Evolutionary conservation across 2,329 filamentous ascomycete species (phyloP), one percentile per base, ranked within the genome.

Genomic region (Neonectria sp.): DNA sequence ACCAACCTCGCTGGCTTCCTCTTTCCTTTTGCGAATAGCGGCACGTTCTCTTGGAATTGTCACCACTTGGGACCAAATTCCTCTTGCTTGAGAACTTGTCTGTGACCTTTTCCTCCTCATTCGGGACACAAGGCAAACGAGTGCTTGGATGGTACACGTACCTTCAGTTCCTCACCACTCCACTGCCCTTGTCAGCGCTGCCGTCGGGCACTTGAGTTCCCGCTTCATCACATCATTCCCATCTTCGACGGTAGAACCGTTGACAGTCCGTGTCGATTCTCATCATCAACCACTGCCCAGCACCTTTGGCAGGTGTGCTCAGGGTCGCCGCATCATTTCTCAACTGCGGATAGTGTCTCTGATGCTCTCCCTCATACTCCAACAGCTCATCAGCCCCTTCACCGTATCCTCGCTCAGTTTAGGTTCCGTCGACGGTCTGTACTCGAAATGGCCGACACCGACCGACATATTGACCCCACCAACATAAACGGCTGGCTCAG

Each of bases 101-200:
- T 9, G 59, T 24, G 17, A 29, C 17, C 12, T 52, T 45, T 13
- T 12, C 40, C 29, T 55, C 37, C 45, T 56, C 17, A 17, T 43
- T 45, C 53, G 33, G 24, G 31, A 46, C n/a, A 25, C 13, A 7
- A 25, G 48, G 31, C 45, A 52, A 49, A 24, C 24, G 27, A 35
- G 29, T 40, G 37, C 15, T 52, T 57, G 43, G 27, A 58, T 33
- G 6, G 40, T 49, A 11, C 46, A 48, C 35, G 17, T 58, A 58
- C 58, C 53, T 48, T 35, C 29, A 17, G 24, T 46, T 55, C 24
- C 24, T 66, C 45, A 48, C 35, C 21, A 27, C 55, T 66, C 37
- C 52, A 35, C 53, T 17, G n/a, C 27, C 53, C n/a, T 9, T 24
- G 13, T 27, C 45, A 43, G 52, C 45, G 33, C 40, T 57, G 60